Conservation (phyloP, 2,329 filamentous ascomycete species). For the Plenodomus lindquistii region DNA sequence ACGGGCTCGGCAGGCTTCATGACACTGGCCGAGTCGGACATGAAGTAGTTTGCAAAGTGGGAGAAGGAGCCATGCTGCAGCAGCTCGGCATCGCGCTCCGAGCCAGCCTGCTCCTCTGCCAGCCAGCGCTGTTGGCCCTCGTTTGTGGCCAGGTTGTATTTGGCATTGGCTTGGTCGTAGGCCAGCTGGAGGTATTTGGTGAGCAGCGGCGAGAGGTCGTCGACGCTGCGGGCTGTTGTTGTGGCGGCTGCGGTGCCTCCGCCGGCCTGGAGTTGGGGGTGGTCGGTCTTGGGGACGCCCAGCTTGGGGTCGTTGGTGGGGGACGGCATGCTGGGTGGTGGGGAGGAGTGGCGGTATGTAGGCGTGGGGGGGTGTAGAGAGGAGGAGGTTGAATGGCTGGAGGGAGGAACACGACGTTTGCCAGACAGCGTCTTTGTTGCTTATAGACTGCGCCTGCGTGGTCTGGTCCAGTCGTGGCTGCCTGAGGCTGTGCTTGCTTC, state of each 20-base stretch:
- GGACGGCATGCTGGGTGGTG: conserved; percentile 11
- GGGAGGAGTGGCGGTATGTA: neutral
- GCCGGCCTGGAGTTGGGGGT: conserved; percentile 44
- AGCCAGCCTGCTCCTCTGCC: conserved; percentile 34
- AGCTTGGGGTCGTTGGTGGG: conserved; percentile 34
- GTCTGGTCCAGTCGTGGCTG: neutral
- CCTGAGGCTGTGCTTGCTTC: conserved; percentile 3
- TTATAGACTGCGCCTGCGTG: neutral
- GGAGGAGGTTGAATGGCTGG: neutral
- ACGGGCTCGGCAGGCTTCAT: conserved; percentile 47
- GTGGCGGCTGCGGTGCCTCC: conserved; percentile 39
- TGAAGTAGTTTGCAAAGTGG: conserved; percentile 50
- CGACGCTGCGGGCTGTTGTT: conserved; percentile 31
- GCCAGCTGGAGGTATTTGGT: conserved; percentile 32
- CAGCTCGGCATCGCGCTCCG: conserved; percentile 23
- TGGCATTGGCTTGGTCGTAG: conserved; percentile 35
- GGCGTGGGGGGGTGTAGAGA: neutral
- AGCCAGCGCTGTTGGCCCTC: conserved; percentile 39
- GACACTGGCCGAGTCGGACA: conserved; percentile 50
- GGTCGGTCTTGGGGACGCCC: conserved; percentile 34
- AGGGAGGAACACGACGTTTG: neutral
- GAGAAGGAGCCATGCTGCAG: conserved; percentile 38
- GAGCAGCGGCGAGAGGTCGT: conserved; percentile 34
- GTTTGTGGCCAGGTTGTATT: conserved; percentile 35
- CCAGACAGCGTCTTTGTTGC: neutral